Conservation (phyloP, 2,329 filamentous ascomycete genomes). For the Clarireedia hainanense region DNA sequence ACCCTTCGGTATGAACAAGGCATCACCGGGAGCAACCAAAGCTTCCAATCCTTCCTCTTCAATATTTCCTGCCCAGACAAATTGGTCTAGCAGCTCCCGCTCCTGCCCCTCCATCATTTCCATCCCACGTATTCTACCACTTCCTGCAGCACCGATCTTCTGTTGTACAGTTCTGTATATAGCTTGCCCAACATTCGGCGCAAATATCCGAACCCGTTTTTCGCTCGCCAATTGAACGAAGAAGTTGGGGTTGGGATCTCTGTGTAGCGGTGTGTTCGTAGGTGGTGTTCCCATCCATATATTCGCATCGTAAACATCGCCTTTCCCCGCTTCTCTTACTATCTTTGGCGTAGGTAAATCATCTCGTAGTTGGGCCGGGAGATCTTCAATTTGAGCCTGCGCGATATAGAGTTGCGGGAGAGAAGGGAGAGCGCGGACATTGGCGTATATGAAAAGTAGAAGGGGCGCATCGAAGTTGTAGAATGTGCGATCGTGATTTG, state of each 20-base stretch:
- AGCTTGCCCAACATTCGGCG: constrained; percentile 51
- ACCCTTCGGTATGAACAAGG: constrained; percentile 69
- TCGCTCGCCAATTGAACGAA: constrained; percentile 73
- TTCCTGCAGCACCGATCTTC: constrained; percentile 31
- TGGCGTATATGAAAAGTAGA: constrained; percentile 20
- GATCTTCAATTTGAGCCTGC: constrained; percentile 63
- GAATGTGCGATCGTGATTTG: constrained; percentile 30
- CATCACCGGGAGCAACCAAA: constrained; percentile 56
- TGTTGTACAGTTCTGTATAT: constrained; percentile 51
- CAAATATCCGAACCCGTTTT: constrained; percentile 68
- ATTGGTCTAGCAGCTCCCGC: constrained; percentile 54
- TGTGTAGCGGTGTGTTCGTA: constrained; percentile 84
- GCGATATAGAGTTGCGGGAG: constrained; percentile 66
- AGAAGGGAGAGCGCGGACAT: not conserved
- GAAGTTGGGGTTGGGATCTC: constrained; percentile 89
- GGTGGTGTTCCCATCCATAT: constrained; percentile 84
- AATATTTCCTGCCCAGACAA: constrained; percentile 52
- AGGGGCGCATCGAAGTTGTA: constrained; percentile 38
- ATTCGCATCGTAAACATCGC: constrained; percentile 80
- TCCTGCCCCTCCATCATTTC: constrained; percentile 90
- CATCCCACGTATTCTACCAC: constrained; percentile 50
- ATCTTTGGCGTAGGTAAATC: constrained; percentile 64
- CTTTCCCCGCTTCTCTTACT: constrained; percentile 56
- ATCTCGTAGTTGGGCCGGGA: constrained; percentile 53
- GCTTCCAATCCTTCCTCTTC: constrained; percentile 29